Conservation (phyloP, 805 yeast genomes). For the Clavispora phyllophila region DNA sequence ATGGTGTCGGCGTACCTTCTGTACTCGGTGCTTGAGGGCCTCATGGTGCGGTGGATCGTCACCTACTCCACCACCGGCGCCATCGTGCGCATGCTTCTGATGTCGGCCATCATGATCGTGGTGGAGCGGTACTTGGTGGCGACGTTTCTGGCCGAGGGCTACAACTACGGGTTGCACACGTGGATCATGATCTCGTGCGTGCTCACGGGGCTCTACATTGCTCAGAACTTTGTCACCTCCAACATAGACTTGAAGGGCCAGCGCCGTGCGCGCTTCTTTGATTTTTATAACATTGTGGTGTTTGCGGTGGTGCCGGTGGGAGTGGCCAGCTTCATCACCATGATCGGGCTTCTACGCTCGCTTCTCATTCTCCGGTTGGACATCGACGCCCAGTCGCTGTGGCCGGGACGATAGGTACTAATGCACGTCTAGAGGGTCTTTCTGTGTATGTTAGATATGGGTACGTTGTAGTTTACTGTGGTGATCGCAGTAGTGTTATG, state of each 20-base stretch:
- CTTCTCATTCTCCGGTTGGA: constrained; percentile 72
- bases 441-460: no score
- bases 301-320: constrained; percentile 99
- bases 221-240: constrained; percentile 85
- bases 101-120: constrained; percentile 68
- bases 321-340: constrained; percentile 85
- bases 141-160: constrained; percentile 61
- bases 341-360: constrained; percentile 76
- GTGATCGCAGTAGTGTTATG: no score
- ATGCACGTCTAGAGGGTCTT: no score
- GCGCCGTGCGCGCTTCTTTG: constrained; percentile 61
- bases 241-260: constrained; percentile 51
- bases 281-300: constrained; percentile 82
- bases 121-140: constrained; percentile 64
- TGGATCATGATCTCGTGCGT: constrained; percentile 91
- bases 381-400: constrained; percentile 22
- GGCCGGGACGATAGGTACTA: not conserved
- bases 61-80: constrained; percentile 87
- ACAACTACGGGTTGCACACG: constrained; percentile 72
- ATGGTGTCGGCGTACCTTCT: constrained; percentile 80
- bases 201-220: constrained; percentile 71
- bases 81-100: constrained; percentile 76
- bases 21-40: constrained; percentile 78
- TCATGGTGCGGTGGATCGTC: constrained; percentile 92
- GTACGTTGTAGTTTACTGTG: no score